Conservation (phyloP, 1,284 basidiomycete species). For the Rhodofomes roseus region DNA sequence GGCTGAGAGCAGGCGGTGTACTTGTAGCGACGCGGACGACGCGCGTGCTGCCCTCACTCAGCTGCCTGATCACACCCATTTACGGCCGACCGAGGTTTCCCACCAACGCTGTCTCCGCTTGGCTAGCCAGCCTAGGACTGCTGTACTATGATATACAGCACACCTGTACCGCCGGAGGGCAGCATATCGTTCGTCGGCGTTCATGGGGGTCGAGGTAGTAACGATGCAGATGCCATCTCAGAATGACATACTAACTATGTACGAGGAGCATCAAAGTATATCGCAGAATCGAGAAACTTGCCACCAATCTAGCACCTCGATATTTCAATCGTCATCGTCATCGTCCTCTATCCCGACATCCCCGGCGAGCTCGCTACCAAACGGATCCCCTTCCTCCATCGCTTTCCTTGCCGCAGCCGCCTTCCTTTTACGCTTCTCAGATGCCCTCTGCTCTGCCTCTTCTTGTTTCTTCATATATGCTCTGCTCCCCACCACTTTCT, state of each 20-base stretch:
- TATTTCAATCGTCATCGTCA: constrained; percentile 25
- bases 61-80: constrained; percentile 1
- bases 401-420: constrained; percentile 50
- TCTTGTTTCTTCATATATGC: constrained; percentile 66
- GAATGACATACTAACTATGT: neutral
- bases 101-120: neutral
- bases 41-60: constrained; percentile 1
- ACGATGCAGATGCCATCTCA: constrained; percentile 3
- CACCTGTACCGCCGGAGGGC: neutral
- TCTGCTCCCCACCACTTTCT: constrained; percentile 85
- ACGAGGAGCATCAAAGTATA: constrained; percentile 5
- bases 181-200: neutral
- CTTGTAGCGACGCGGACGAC: constrained; percentile 1
- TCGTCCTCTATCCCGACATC: constrained; percentile 45
- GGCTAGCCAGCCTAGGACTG: neutral
- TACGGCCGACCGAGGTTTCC: neutral
- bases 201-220: no score
- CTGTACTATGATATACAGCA: neutral
- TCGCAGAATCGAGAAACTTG: neutral
- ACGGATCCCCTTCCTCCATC: constrained; percentile 58
- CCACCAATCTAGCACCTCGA: neutral
- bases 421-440: constrained; percentile 64
- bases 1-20: constrained; percentile 1
- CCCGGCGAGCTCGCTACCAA: constrained; percentile 49
- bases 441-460: constrained; percentile 60